phyloP scores from a whole-genome alignment of 441 rosid species.

The Eutrema salsugineum region DNA sequence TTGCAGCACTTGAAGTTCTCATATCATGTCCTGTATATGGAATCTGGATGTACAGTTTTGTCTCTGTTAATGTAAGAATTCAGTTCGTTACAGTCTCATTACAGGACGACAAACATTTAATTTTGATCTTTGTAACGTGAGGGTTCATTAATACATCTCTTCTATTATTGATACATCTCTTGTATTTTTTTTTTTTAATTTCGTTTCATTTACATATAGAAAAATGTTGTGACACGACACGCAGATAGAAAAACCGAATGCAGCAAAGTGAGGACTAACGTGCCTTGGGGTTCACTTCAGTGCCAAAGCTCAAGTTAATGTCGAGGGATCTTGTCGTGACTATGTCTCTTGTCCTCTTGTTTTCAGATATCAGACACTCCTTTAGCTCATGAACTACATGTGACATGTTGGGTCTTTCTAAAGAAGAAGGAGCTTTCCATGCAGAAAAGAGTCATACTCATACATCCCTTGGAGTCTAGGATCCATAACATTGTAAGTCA shows the following conservation, averaged over 20 bases:
- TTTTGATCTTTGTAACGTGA: slow-evolving; percentile 10
- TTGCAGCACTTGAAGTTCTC: slow-evolving; percentile 12
- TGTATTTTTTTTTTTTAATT: too few relatives aligned
- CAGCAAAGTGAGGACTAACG: slow-evolving; percentile 12
- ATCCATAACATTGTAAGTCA: slow-evolving; percentile 25
- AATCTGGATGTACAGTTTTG: slow-evolving; percentile 43
- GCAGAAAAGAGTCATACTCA: slow-evolving; percentile 29
- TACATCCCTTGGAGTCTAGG: slow-evolving; percentile 11
- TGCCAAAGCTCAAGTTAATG: slow-evolving; percentile 8
- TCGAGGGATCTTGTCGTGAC: neutral
- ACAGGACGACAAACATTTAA: neutral
- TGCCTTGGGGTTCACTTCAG: slow-evolving; percentile 29
- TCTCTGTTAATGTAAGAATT: slow-evolving; percentile 13
- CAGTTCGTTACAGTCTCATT: neutral
- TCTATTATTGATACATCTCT: neutral
- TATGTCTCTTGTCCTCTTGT: slow-evolving; percentile 10
- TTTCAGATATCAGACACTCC: slow-evolving; percentile 27
- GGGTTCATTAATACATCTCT: neutral
- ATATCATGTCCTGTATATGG: neutral
- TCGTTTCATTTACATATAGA: neutral
- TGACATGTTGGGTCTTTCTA: slow-evolving; percentile 46
- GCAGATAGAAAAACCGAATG: neutral
- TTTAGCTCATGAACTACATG: slow-evolving; percentile 46
- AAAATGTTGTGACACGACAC: neutral
- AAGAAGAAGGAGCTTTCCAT: slow-evolving; percentile 32